Evolutionary conservation across 78 protist genomes (phyloP), one percentile per base, ranked within the genome.

Genomic region (Dictyostelium capitatum): DNA sequence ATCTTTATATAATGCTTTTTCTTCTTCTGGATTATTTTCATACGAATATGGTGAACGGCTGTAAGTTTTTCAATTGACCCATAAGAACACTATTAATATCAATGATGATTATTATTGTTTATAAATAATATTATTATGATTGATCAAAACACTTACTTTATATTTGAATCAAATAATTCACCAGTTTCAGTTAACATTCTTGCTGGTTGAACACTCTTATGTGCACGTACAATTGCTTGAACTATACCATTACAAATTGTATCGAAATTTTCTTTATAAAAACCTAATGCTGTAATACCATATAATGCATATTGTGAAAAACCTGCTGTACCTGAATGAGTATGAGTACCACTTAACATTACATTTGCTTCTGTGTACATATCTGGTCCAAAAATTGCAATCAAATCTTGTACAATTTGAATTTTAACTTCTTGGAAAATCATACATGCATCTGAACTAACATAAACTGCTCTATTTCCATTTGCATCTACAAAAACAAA

Each of bases 301-400:
- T 92, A 96, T 30, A 96, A 41, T 25, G 95, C 77, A 59, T 90
- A 96, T 82, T 73, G 64, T 11, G 93, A 85, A 47, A 82, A 96
- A 32, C 96, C 98, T 6, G 89, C 98, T n/a, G 96, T 96, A 6
- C 96, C 96, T 14, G 96, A 78, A 80, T 96, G 98, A 37, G 98
- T 94, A 78, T 96, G 98, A 62, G 72, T 83, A 57, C 96, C 98
- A 56, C 92, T 62, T 25, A 96, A 32, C 41, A 89, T 47, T 14
- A 96, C 87, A 74, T 94, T 96, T 15, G 72, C 96, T 9, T 73
- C 43, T n/a, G 62, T 47, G 69, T 95, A 95, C 9, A 82, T 28
- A 14, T 53, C 53, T 12, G 25, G 67, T 5, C 89, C 92, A 53
- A 56, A 87, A n/a, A 48, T 46, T 12, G 17, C 81, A 62, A 79